Evolutionary conservation across 148 eudicot species (phyloP), one percentile per base, ranked within the genome.

Genomic region (Vaccinium macrocarpon): DNA sequence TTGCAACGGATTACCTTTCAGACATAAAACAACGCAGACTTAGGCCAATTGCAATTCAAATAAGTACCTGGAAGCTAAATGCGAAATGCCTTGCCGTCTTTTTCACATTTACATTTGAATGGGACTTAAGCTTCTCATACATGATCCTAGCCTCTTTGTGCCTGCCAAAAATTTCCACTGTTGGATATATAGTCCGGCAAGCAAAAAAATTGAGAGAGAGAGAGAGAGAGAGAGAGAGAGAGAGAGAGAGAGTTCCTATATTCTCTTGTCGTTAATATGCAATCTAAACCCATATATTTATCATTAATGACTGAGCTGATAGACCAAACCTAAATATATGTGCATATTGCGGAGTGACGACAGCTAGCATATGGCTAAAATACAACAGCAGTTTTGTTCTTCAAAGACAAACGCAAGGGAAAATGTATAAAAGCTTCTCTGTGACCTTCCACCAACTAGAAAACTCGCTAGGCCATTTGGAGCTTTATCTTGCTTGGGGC

Each of bases 91-190:
- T 90, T 19, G 99, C 99, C 84, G 79, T 91, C 92, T 92, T 94
- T 90, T 89, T 90, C 81, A 96, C 95, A 88, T 84, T 80, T 87
- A 88, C 90, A 87, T 88, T 93, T 50, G 98, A 94, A 82, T 94
- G 99, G 59, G 97, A 88, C 88, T 92, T 94, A 81, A 96, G 98
- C 87, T 87, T 96, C 89, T 93, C 96, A 84, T 96, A 96, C 98
- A 94, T 93, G 12, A 15, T 70, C 78, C 91, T 95, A 61, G 99
- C 99, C 84, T 94, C 92, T 52, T 89, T 93, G 32, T 90, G 5
- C 94, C 98, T 95, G 92, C 86, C 85, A 79, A 82, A 6, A 52
- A 85, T 84, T 50, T 27, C 38, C 80, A 85, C 16, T 73, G 25
- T 75, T 48, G 38, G 76, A 73, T 61, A 59, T 8, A 50, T 32